These are phyloP conservation scores for Musa itinerans DNA, from an alignment of 176 grass and related monocot genomes.

Conservation along the genomic window DNA sequence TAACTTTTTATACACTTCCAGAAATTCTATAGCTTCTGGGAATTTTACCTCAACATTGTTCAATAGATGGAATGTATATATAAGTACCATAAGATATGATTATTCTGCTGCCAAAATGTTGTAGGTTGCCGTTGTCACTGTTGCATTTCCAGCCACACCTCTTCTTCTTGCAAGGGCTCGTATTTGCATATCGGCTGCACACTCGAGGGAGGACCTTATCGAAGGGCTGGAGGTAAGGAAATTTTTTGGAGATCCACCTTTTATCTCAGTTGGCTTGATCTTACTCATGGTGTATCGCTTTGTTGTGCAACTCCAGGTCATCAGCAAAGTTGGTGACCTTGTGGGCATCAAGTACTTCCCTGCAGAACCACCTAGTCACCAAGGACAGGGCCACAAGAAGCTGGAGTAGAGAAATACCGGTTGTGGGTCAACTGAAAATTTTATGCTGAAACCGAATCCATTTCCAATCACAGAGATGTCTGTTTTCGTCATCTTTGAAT, in stretches of 20 bases:
- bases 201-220: slow-evolving; percentile 58
- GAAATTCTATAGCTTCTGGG: neutral
- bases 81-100: neutral
- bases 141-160: slow-evolving; percentile 76
- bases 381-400: slow-evolving; percentile 6
- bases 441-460: neutral
- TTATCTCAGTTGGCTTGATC: neutral
- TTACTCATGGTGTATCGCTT: too few relatives aligned
- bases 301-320: slow-evolving; percentile 32
- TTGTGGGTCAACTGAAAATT: neutral
- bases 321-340: slow-evolving; percentile 73
- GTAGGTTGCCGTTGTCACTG: slow-evolving; percentile 69
- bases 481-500: neutral
- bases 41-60: neutral
- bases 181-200: slow-evolving; percentile 82
- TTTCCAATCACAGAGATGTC: neutral
- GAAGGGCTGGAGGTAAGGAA: slow-evolving; percentile 57
- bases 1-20: neutral
- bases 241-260: slow-evolving; percentile 4
- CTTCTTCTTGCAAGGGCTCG: slow-evolving; percentile 67
- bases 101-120: neutral
- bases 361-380: slow-evolving; percentile 40
- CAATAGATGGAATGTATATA: neutral
- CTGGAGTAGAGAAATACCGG: slow-evolving; percentile 16
- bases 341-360: slow-evolving; percentile 80